Evolutionary conservation across 2,329 filamentous ascomycete species (phyloP), one percentile per base, ranked within the genome.

Genomic region (Diaporthe ampelina): DNA sequence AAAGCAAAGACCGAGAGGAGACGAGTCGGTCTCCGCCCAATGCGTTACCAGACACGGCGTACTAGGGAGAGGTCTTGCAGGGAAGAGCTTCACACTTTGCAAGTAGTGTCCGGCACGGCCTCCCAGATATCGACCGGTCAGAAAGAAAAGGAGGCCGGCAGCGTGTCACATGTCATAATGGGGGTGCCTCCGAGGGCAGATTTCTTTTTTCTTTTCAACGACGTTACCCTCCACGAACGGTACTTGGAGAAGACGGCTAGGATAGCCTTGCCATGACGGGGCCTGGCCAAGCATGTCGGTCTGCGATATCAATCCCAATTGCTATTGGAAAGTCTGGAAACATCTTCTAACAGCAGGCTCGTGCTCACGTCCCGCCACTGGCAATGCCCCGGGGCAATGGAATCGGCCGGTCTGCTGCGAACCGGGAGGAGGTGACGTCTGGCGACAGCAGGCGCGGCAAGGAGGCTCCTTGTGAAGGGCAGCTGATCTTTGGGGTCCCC

Each of bases 361-460:
- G 40, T 40, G 32, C 58, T 32, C 59, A 50, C 15, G 26, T 26
- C 32, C 40, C 59, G 59, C 59, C 59, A 63, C 48, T 24, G 59
- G 59, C 40, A 40, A 24, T 17, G 29, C 29, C 29, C 29, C 29
- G 19, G 37, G 59, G 59, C 59, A 48, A 45, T 65, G 59, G 40
- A 11, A 48, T 48, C 59, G 59, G 40, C 32, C 59, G 35, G 19
- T 65, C 37, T 48, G 59, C 26, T 50, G 10, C 26, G 26, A n/a
- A 65, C 15, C 40, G 48, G 59, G 59, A 43, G 48, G 19, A 63
- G 26, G 40, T 48, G 59, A 48, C 26, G 40, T 48, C 40, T 21
- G 59, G 48, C 37, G 59, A 26, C 59, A 63, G 40, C 11, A 48
- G 24, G 40, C 58, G 59, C 59, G 59, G 59, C 59, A 63, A 63